phyloP scores from a whole-genome alignment of 805 yeast genomes.

The Wickerhamomyces chambardii region DNA sequence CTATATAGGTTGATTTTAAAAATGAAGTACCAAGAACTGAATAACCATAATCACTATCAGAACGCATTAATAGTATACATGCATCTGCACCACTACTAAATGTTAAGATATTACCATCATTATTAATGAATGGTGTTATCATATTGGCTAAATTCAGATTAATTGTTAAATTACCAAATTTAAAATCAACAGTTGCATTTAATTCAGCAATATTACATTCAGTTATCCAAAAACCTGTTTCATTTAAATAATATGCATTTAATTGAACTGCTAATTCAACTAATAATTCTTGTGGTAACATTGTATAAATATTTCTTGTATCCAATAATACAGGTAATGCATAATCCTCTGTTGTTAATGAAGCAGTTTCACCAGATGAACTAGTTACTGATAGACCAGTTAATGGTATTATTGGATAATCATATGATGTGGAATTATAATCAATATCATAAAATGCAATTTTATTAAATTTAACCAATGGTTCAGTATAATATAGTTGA shows the following conservation, averaged over 20 bases:
- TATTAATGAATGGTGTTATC: constrained; percentile 25
- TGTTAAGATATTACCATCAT: constrained; percentile 25
- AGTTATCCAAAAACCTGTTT: constrained; percentile 48
- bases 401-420: constrained; percentile 38
- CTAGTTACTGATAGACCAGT: constrained; percentile 32
- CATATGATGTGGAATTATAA: constrained; percentile 15
- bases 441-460: constrained; percentile 27
- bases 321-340: constrained; percentile 51
- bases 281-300: constrained; percentile 46
- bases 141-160: constrained; percentile 41
- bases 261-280: constrained; percentile 60
- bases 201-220: constrained; percentile 42
- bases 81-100: constrained; percentile 49
- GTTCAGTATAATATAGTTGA: constrained; percentile 32
- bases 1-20: constrained; percentile 42
- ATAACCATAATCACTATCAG: constrained; percentile 38
- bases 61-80: constrained; percentile 44
- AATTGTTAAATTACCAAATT: constrained; percentile 42
- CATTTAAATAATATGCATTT: constrained; percentile 48
- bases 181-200: constrained; percentile 42
- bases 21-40: constrained; percentile 52
- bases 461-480: constrained; percentile 38
- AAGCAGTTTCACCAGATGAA: constrained; percentile 27
- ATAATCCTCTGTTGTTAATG: constrained; percentile 24
- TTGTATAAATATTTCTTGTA: constrained; percentile 37